These are phyloP conservation scores for Aspergillus ustus DNA, from an alignment of 2,329 filamentous ascomycete species.

Conservation along the genomic window DNA sequence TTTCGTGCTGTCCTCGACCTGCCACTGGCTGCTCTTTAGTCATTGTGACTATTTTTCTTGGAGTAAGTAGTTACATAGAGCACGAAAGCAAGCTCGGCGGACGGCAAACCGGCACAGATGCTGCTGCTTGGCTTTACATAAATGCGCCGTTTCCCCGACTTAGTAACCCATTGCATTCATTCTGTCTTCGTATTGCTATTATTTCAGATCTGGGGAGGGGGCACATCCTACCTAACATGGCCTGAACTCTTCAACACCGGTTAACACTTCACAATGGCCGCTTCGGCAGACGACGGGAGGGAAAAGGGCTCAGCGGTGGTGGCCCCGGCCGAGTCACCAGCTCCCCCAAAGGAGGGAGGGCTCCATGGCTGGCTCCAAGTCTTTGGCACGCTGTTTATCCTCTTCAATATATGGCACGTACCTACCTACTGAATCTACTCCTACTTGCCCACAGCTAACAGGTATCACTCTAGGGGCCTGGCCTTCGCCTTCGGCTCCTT, in stretches of 20 bases:
- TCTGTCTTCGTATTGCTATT: not conserved
- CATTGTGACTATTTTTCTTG: not conserved
- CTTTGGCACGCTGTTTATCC: constrained; percentile 26
- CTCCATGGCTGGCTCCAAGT: constrained; percentile 29
- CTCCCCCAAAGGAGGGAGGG: constrained; percentile 26
- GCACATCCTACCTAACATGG: not conserved
- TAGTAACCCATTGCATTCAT: not conserved
- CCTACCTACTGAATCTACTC: not conserved
- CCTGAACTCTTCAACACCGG: not conserved
- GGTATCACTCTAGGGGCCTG: constrained; percentile 40
- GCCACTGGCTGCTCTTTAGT: not conserved
- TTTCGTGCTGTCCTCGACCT: not conserved
- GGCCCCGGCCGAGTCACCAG: not conserved
- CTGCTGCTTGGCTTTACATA: not conserved
- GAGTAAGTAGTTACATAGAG: too few species aligned
- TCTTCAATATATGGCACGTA: constrained; percentile 33
- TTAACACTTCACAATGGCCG: not conserved
- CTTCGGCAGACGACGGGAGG: not conserved
- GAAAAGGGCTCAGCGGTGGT: not conserved
- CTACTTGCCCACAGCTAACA: not conserved
- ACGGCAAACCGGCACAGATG: not conserved
- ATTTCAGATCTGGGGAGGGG: not conserved
- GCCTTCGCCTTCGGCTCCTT: constrained; percentile 55
- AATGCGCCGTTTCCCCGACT: not conserved
- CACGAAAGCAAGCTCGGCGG: not conserved